Percentiles rank a stretch among this genome's conserved stretches.
These are phyloP conservation scores for Echeveria elegans DNA, from an alignment of 164 flowering plant genomes.

Conservation along the genomic window DNA sequence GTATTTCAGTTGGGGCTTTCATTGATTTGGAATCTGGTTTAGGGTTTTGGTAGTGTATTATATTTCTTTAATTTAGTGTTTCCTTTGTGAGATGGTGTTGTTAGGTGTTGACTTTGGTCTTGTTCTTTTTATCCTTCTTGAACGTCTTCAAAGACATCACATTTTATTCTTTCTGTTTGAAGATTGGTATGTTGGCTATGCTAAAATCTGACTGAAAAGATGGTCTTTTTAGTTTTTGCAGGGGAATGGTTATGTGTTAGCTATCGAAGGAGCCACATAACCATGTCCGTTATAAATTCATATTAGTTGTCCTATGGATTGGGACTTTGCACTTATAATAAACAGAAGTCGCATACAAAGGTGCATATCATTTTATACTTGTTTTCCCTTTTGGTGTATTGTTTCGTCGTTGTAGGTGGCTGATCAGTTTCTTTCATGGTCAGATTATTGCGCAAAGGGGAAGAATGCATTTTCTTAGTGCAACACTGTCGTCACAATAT, in stretches of 20 bases:
- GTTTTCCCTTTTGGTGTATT: neutral
- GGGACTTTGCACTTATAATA: constrained; percentile 40
- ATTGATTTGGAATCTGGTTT: too few relatives aligned
- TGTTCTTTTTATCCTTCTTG: too few relatives aligned
- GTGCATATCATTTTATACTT: constrained; percentile 17
- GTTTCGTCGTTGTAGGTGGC: neutral
- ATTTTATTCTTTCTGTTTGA: neutral
- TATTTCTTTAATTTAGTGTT: too few relatives aligned
- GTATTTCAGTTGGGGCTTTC: neutral
- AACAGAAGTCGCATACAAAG: constrained; percentile 25
- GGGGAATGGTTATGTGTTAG: neutral
- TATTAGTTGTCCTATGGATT: constrained; percentile 49
- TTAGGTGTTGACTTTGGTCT: too few relatives aligned
- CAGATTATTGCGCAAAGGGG: constrained; percentile 28
- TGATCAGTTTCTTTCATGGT: constrained; percentile 8
- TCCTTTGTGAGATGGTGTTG: too few relatives aligned
- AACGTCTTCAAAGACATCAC: neutral
- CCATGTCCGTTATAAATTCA: constrained; percentile 50
- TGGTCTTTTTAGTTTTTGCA: neutral
- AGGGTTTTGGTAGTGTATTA: too few relatives aligned
- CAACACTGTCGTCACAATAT: constrained; percentile 27
- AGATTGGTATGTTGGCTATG: neutral
- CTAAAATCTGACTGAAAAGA: neutral
- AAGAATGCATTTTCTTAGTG: constrained; percentile 18
- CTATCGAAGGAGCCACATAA: neutral